Conservation (phyloP, 2,329 filamentous ascomycete genomes). For the Ramularia collo-cygni region DNA sequence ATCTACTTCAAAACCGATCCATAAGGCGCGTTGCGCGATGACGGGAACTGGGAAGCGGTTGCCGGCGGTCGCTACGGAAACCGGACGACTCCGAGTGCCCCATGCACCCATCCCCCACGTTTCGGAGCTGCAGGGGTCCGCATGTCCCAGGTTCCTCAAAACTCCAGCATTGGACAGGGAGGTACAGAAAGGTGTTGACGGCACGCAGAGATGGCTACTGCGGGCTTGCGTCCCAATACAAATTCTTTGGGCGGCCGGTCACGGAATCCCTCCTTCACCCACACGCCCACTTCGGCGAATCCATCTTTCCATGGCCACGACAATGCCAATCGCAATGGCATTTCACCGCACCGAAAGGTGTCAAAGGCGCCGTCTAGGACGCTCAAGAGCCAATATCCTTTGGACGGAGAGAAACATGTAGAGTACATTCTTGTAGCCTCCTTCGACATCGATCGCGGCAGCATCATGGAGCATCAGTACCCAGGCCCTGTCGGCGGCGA, state of each 20-base stretch:
- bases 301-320: conserved; percentile 7
- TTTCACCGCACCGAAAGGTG: conserved; percentile 12
- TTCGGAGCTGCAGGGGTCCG: too few species aligned
- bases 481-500: conserved; percentile 92
- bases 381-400: conserved; percentile 44
- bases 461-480: conserved; percentile 98
- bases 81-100: too few species aligned
- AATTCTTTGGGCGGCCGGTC: conserved; percentile 21
- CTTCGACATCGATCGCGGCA: conserved; percentile 93
- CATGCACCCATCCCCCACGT: too few species aligned
- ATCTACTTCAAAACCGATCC: not conserved
- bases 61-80: too few species aligned
- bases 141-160: too few species aligned
- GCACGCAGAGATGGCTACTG: conserved; percentile 24
- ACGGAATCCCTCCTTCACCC: conserved; percentile 37
- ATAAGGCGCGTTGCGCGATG: too few species aligned
- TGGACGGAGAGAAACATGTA: conserved; percentile 72
- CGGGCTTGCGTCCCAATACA: conserved; percentile 24
- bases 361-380: conserved; percentile 9
- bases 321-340: conserved; percentile 15
- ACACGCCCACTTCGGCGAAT: conserved; percentile 33
- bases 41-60: too few species aligned
- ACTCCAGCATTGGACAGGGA: too few species aligned
- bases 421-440: conserved; percentile 97
- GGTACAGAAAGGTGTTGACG: not conserved